Conservation (phyloP, 2,329 filamentous ascomycete species). For the Venturia pyrina region DNA sequence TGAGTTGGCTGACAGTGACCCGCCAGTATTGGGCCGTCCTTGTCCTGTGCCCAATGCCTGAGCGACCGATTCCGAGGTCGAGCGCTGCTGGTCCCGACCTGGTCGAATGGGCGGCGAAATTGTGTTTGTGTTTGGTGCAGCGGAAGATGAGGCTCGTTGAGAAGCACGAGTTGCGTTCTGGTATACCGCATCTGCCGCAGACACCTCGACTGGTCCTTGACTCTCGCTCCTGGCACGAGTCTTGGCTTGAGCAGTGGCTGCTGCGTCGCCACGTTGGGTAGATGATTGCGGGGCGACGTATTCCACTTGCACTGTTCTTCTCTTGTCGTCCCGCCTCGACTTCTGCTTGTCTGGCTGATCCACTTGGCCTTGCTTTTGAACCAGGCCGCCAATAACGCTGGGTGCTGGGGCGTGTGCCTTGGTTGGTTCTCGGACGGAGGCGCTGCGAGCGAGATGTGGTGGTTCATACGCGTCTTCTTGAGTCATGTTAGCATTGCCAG, state of each 20-base stretch:
- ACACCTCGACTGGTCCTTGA: constrained; percentile 40
- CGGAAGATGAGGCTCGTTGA: constrained; percentile 3
- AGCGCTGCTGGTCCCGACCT: constrained; percentile 40
- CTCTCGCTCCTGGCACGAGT: constrained; percentile 46
- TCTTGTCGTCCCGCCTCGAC: constrained; percentile 75
- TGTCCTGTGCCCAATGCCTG: constrained; percentile 26
- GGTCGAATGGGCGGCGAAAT: constrained; percentile 28
- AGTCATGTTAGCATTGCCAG: background rate
- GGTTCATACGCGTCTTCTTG: constrained; percentile 46
- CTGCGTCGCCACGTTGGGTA: constrained; percentile 60
- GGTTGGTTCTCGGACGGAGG: constrained; percentile 74
- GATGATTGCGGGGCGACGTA: constrained; percentile 88
- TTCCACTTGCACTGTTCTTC: constrained; percentile 92
- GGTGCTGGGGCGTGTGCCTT: constrained; percentile 48
- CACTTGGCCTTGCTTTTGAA: constrained; percentile 64
- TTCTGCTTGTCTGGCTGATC: constrained; percentile 55
- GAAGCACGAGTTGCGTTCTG: constrained; percentile 21
- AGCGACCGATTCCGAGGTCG: constrained; percentile 32
- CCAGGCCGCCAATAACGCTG: constrained; percentile 46
- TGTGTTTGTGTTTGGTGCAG: constrained; percentile 12
- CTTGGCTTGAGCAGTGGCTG: constrained; percentile 26
- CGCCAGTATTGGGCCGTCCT: constrained; percentile 65
- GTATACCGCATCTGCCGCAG: constrained; percentile 15
- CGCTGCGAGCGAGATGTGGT: constrained; percentile 65
- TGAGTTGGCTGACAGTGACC: constrained; percentile 53